Evolutionary conservation across 202 grass and related monocot genomes (phyloP).

Genomic region (Carex sylvatica): DNA sequence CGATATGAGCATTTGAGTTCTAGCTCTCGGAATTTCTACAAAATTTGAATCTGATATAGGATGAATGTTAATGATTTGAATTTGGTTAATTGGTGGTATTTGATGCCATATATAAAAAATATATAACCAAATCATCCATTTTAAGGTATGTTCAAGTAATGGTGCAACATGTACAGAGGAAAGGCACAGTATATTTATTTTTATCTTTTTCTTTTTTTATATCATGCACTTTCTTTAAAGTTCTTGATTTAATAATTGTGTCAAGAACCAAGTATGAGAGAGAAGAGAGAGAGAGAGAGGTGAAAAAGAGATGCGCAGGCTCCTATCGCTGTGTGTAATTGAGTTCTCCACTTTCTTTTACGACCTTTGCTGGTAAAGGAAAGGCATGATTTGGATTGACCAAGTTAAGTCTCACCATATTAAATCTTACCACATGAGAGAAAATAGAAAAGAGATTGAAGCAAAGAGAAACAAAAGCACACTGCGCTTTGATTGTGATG

Average conservation of each 20-base stretch:
- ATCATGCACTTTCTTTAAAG: not conserved
- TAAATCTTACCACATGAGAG: constrained; percentile 25
- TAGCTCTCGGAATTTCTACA: not conserved
- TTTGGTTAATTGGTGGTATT: not conserved
- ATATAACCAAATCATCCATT: not conserved
- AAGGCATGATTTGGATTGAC: constrained; percentile 27
- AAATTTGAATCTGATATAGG: not conserved
- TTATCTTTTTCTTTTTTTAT: not conserved
- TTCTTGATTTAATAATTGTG: constrained; percentile 8
- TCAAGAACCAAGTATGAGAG: not conserved
- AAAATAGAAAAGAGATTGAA: not conserved
- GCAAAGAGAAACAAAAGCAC: constrained; percentile 26
- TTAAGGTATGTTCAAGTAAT: not conserved
- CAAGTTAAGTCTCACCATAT: constrained; percentile 5
- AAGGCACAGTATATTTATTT: not conserved
- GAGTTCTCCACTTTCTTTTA: constrained; percentile 21
- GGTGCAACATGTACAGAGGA: not conserved
- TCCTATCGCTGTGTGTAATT: constrained; percentile 20
- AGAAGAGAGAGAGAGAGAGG: not conserved
- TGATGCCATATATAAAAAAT: not conserved
- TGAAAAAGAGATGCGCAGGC: constrained; percentile 9
- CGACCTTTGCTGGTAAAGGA: constrained; percentile 31
- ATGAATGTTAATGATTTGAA: not conserved
- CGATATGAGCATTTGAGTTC: not conserved
- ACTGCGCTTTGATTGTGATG: constrained; percentile 29